Base-by-base conservation (phyloP, 2,329 filamentous ascomycete genomes). In the Aurifilum marmelostoma region DNA sequence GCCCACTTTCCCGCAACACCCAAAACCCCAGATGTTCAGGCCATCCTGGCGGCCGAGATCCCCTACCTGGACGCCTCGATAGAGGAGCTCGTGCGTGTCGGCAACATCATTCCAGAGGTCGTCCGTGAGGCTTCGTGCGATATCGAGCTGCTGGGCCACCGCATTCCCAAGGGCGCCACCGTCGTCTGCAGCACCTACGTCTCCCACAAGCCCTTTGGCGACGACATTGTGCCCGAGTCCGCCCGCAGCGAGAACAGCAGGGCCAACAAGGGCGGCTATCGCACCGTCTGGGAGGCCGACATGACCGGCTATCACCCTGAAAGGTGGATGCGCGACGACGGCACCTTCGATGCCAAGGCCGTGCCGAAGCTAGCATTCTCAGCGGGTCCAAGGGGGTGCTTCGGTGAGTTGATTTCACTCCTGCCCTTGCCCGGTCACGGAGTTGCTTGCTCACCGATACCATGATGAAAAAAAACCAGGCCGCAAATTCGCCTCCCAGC, bases 401-500 rank as follows among this genome's bases (percentile, higher is more conserved):
- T 67, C 50, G 39, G 68, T 70, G 32, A 64, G 68, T 63, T 14
- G n/a, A 4, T 18, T 27, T 24, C 18, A 1, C 29, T 18, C 52
- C 24, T 18, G 11, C 3, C 37, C 16, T 29, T 27, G 8, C 60
- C 37, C 9, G 9, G 7, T 12, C 11, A 12, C 37, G 37, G 37
- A 8, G 37, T 6, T 9, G 18, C 18, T 47, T n/a, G 6, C 43
- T 47, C 18, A 47, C 18, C n/a, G n/a, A n/a, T n/a, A 16, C 6
- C 16, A 7, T 47, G 6, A 8, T 9, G 8, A 21, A 47, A 21
- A 47, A 47, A 47, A 43, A 21, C n/a, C 24, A 73, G 70, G 73
- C 8, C 72, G 72, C 24, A 65, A 71, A 34, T 71, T 76, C 29
- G 75, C 74, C 1, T 68, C 68, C 61, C 69, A 72, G 65, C 72